These are phyloP conservation scores for Colletotrichum filicis DNA, from an alignment of 2,329 filamentous ascomycete genomes.

Conservation along the genomic window DNA sequence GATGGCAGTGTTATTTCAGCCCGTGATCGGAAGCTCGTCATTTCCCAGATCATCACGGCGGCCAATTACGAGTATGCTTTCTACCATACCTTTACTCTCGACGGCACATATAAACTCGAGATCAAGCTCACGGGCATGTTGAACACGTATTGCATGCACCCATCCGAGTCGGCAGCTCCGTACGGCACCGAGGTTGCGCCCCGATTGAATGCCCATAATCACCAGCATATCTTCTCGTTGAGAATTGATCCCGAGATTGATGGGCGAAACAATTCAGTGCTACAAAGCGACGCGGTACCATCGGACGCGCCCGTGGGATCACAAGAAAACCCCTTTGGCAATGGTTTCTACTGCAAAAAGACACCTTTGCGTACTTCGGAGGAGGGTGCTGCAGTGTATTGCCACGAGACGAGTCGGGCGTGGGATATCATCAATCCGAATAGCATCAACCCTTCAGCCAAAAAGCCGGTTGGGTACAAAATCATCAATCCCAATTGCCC, in stretches of 20 bases:
- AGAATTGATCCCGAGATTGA: slow-evolving; percentile 18
- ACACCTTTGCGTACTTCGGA: slow-evolving; percentile 39
- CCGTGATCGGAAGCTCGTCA: slow-evolving; percentile 76
- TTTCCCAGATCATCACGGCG: slow-evolving; percentile 80
- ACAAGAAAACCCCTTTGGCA: slow-evolving; percentile 77
- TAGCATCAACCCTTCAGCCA: slow-evolving; percentile 59
- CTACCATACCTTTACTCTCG: slow-evolving; percentile 50
- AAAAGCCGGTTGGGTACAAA: slow-evolving; percentile 44
- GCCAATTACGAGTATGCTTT: slow-evolving; percentile 80
- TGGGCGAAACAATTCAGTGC: slow-evolving; percentile 71
- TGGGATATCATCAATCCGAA: slow-evolving; percentile 58
- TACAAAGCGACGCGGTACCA: slow-evolving; percentile 75
- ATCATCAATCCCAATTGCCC: slow-evolving; percentile 22
- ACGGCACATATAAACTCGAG: slow-evolving; percentile 74
- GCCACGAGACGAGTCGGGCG: slow-evolving; percentile 26
- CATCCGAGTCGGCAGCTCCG: slow-evolving; percentile 45
- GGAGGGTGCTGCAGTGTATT: slow-evolving; percentile 39
- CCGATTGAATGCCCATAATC: slow-evolving; percentile 65
- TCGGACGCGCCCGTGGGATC: slow-evolving; percentile 73
- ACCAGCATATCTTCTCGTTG: slow-evolving; percentile 66
- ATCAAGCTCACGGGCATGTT: slow-evolving; percentile 66
- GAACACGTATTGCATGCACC: slow-evolving; percentile 53
- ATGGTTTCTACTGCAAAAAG: slow-evolving; percentile 69
- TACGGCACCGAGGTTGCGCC: slow-evolving; percentile 63
- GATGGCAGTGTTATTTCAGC: slow-evolving; percentile 77